Base-by-base conservation (phyloP, 2,329 filamentous ascomycete species). In the Penicillium expansum region DNA sequence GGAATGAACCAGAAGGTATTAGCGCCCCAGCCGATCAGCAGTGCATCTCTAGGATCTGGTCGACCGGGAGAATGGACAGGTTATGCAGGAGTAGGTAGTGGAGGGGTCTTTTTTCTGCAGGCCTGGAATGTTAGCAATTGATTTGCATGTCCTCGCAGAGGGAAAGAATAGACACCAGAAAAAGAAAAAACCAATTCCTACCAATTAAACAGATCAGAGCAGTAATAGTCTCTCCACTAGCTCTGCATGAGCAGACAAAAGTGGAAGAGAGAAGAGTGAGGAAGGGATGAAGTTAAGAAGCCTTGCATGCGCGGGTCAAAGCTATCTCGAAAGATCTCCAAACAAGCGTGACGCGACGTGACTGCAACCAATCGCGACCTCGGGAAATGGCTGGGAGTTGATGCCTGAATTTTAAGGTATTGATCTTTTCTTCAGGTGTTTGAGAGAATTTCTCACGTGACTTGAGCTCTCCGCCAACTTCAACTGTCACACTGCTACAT, bases 311-410 rank as follows among this genome's bases (percentile, higher is more conserved):
- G 62, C 64, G 64, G 60, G 52, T 61, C 66, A 67, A 67, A 69
- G 69, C 67, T 64, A 63, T 68, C 59, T 47, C 55, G 64, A 63
- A 63, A 59, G 69, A 71, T 69, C 69, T 60, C 62, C 58, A 61
- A 63, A 62, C 61, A 67, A 65, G 67, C 70, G 71, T 71, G 69
- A 74, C 74, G 73, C 73, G 73, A 75, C 73, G 72, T 72, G 70
- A 71, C 67, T 27, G 64, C 57, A 69, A 66, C 71, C 70, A 73
- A 73, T 72, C 72, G 70, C 69, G 67, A 55, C 56, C 48, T 52
- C 56, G 58, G 59, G 47, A 62, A 55, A 55, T 20, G 32, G 49
- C 45, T 50, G 51, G 41, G 20, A 45, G 5, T 10, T 35, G 33
- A 11, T 48, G 55, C 55, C 45, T 55, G 16, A 18, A 16, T 2